These are phyloP conservation scores for Blastobotrys robertii DNA, from an alignment of 805 yeast species.

Conservation along the genomic window DNA sequence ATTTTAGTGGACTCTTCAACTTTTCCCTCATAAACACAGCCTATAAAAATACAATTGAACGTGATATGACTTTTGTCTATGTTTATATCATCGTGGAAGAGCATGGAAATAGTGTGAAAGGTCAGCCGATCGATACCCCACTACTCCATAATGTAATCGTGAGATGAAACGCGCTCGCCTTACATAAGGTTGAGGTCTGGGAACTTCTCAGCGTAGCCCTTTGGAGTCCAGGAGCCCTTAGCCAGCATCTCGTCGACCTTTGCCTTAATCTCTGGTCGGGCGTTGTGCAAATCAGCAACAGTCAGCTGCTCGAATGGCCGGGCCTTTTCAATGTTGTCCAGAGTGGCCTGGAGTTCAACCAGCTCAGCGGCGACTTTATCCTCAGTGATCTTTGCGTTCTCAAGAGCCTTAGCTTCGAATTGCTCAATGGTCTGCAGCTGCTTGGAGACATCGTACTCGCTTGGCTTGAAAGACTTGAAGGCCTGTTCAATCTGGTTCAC, in stretches of 20 bases:
- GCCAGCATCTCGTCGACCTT: slow-evolving; percentile 91
- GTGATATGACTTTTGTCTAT: too few species aligned
- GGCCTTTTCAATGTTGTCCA: slow-evolving; percentile 89
- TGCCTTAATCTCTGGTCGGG: slow-evolving; percentile 95
- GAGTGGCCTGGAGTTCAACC: slow-evolving; percentile 73
- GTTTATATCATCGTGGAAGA: too few species aligned
- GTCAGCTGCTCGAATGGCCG: slow-evolving; percentile 97
- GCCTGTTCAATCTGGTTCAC: slow-evolving; percentile 74
- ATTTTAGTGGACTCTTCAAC: too few species aligned
- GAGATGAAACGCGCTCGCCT: too few species aligned
- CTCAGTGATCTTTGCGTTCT: slow-evolving; percentile 92
- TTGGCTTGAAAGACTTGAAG: slow-evolving; percentile 68
- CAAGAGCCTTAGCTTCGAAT: slow-evolving; percentile 90
- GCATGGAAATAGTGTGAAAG: too few species aligned
- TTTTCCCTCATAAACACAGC: too few species aligned
- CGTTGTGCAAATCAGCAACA: slow-evolving; percentile 86
- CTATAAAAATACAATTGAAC: too few species aligned
- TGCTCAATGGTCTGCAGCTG: slow-evolving; percentile 87
- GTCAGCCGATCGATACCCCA: too few species aligned
- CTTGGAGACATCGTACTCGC: slow-evolving; percentile 75
- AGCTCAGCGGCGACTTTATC: slow-evolving; percentile 79
- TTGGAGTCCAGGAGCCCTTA: slow-evolving; percentile 96
- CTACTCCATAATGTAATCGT: too few species aligned
- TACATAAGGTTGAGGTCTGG: slow-evolving; percentile 8
- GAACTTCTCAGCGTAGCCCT: slow-evolving; percentile 96